Evolutionary conservation across 2,329 filamentous ascomycete genomes (phyloP), one percentile per base, ranked within the genome.

Genomic region (Aulographum hederae): DNA sequence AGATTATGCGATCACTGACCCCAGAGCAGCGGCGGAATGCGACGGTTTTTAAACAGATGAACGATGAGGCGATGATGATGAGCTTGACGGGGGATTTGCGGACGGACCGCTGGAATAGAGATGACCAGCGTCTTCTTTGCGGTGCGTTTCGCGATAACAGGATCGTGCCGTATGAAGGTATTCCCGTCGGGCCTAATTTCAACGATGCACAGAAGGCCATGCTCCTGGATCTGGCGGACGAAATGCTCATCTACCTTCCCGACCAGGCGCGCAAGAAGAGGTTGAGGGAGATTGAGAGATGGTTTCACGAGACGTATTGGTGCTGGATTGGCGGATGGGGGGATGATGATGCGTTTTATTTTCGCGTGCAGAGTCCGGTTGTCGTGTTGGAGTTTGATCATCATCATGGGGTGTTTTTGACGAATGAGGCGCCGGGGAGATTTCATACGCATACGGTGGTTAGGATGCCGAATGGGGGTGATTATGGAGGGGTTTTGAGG

Each of bases 81-180:
- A 69, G 65, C 3, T 53, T 56, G 31, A 52, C 50, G 16, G 57
- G 57, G 3, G 46, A 60, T 33, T 39, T 63, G 19, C 45, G 52
- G 11, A 47, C 46, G 10, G 73, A 72, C 6, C 64, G 78, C 5
- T 85, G 78, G 78, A 85, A 85, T 47, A 73, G 73, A 40, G 77
- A 82, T 43, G 79, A 86, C 47, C 77, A 85, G 54, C 64, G 78
- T 4, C 78, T 85, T 43, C 48, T 82, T 4, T 80, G 77, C 46
- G 79, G 80, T 21, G 79, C 79, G 0, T 81, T 78, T 47, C 67
- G 77, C 10, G 79, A 86, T 43, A 89, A 86, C 48, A 65, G 78
- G 8, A 52, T 78, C 8, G 73, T 86, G 0, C 78, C 79, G 0
- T 79, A 73, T 45, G 48, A 85, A 51, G 79, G 79, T 0, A 51